phyloP scores from a whole-genome alignment of 1,139 yeast species.

The Citeromyces hawaiiensis region DNA sequence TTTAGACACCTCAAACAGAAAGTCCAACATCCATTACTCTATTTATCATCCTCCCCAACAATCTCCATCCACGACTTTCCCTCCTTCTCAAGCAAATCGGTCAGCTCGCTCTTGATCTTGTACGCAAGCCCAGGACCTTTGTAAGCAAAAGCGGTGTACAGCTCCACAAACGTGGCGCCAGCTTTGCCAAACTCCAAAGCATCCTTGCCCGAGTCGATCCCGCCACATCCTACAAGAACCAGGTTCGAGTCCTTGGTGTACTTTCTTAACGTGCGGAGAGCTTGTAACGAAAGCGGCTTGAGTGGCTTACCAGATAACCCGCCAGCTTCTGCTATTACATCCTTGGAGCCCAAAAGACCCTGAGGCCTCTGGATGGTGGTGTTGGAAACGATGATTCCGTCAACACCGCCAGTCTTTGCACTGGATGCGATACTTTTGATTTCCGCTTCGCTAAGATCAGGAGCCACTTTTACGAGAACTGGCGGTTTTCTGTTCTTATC shows the following conservation, averaged over 20 bases:
- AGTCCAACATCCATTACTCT: conserved; percentile 2
- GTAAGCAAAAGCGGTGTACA: conserved; percentile 86
- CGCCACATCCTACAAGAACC: conserved; percentile 89
- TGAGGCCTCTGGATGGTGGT: conserved; percentile 78
- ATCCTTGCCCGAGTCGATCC: conserved; percentile 73
- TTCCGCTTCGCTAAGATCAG: conserved; percentile 77
- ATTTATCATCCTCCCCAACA: conserved; percentile 39
- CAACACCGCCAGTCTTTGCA: conserved; percentile 65
- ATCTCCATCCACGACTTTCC: conserved; percentile 80
- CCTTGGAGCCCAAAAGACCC: conserved; percentile 30
- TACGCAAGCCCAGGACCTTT: conserved; percentile 85
- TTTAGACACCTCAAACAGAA: too few relatives aligned
- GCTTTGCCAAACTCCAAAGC: conserved; percentile 88
- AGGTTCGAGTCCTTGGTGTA: conserved; percentile 60
- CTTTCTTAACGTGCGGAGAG: conserved; percentile 57
- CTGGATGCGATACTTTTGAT: conserved; percentile 74
- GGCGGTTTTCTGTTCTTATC: conserved; percentile 43
- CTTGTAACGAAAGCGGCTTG: conserved; percentile 64
- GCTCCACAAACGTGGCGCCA: conserved; percentile 79
- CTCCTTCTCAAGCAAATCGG: conserved; percentile 49
- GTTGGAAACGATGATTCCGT: conserved; percentile 86
- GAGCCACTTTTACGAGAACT: conserved; percentile 81
- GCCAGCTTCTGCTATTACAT: conserved; percentile 48
- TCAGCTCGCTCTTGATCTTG: conserved; percentile 64
- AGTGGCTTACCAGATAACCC: conserved; percentile 92